A percentile compares a stretch with the other conserved stretches of the same genome.
Conservation (phyloP, 106 monocot species). For the Dendrobium officinale region DNA sequence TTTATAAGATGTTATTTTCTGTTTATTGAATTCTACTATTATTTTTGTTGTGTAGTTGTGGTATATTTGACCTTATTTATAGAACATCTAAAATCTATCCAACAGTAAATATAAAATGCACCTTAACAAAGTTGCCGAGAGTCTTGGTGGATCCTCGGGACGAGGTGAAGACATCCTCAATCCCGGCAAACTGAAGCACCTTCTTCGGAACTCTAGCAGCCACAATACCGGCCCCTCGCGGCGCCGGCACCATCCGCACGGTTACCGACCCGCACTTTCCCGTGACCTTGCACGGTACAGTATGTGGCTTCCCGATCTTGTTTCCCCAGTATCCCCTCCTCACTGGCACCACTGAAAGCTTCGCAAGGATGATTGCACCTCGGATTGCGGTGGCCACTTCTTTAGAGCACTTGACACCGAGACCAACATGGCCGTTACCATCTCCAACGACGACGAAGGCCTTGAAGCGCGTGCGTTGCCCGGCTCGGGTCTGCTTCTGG, state of each 20-base stretch:
- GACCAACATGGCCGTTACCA: constrained; percentile 36
- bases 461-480: constrained; percentile 49
- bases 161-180: constrained; percentile 67
- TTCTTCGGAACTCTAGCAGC: constrained; percentile 81
- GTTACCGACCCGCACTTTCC: constrained; percentile 79
- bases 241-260: constrained; percentile 73
- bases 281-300: constrained; percentile 77
- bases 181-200: constrained; percentile 78
- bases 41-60: no score
- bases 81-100: neutral
- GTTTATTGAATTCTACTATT: no score
- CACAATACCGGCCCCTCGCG: constrained; percentile 63
- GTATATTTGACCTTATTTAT: neutral
- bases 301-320: constrained; percentile 74
- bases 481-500: constrained; percentile 23
- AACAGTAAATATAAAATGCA: neutral
- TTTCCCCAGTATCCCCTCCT: constrained; percentile 85
- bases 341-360: constrained; percentile 48
- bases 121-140: constrained; percentile 83
- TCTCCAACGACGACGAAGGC: constrained; percentile 67
- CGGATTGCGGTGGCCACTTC: constrained; percentile 50
- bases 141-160: constrained; percentile 74
- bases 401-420: constrained; percentile 52
- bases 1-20: no score
- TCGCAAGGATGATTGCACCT: constrained; percentile 46